These are phyloP conservation scores for Mrakia blollopis DNA, from an alignment of 768 basidiomycete species.

Conservation along the genomic window DNA sequence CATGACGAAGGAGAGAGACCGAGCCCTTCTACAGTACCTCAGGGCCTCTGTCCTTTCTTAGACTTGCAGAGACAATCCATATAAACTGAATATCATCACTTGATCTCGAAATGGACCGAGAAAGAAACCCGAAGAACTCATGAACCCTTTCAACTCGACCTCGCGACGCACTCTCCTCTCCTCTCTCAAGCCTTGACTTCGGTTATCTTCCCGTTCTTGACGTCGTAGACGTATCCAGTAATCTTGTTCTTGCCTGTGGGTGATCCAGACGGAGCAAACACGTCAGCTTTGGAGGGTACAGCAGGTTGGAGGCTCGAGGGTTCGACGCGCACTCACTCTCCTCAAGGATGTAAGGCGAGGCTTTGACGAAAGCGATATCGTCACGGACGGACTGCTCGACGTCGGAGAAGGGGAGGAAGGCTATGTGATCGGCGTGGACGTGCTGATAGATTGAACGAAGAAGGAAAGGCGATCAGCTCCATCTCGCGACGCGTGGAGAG, in stretches of 20 bases:
- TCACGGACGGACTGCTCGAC: neutral
- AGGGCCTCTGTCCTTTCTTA: too few species aligned
- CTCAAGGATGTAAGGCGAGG: neutral
- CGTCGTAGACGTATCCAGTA: neutral
- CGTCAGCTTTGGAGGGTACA: neutral
- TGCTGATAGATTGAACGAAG: neutral
- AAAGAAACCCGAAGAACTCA: too few species aligned
- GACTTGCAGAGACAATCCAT: too few species aligned
- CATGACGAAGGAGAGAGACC: too few species aligned
- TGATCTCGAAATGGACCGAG: too few species aligned
- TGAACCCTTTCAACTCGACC: too few species aligned
- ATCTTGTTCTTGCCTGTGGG: neutral
- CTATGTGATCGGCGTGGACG: constrained; percentile 3
- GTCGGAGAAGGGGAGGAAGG: neutral
- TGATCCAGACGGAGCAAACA: neutral
- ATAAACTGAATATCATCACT: too few species aligned
- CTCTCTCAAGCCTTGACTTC: neutral
- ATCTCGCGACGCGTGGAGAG: neutral
- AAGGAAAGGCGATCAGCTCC: neutral
- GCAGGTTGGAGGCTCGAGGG: neutral
- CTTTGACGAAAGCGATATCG: neutral
- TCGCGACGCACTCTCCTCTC: too few species aligned
- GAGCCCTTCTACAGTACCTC: too few species aligned
- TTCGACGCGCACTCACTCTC: neutral
- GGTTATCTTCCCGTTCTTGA: neutral